phyloP scores from a whole-genome alignment of 1,139 yeast species.

The Entelexis paramagnoliae region DNA sequence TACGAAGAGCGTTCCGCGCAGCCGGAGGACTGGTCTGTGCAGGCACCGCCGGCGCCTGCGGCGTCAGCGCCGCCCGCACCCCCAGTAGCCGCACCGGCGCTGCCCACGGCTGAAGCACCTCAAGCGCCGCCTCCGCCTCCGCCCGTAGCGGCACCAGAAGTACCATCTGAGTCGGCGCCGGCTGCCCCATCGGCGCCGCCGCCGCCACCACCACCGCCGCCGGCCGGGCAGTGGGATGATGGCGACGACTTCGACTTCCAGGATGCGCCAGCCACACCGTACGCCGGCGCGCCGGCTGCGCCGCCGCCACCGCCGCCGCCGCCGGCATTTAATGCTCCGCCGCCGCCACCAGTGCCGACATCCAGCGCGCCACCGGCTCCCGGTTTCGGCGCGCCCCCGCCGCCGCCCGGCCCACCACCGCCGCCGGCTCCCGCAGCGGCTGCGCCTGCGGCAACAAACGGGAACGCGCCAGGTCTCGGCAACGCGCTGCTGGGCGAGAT shows the following conservation, averaged over 20 bases:
- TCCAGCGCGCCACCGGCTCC: too few species aligned
- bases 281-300: conserved; percentile 6
- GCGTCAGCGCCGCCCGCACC: conserved; percentile 8
- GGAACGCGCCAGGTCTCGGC: conserved; percentile 26
- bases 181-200: conserved; percentile 20
- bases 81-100: conserved; percentile 21
- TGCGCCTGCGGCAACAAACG: conserved; percentile 27
- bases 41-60: background rate
- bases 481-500: conserved; percentile 43
- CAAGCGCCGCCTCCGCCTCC: background rate
- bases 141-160: background rate
- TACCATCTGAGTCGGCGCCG: conserved; percentile 14
- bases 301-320: conserved; percentile 24
- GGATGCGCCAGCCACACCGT: conserved; percentile 16
- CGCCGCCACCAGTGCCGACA: conserved; percentile 26
- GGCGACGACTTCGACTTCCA: conserved; percentile 16
- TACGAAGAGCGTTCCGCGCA: too few species aligned
- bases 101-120: too few species aligned
- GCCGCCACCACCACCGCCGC: background rate
- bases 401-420: conserved; percentile 20
- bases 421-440: conserved; percentile 25
- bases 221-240: background rate
- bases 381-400: conserved; percentile 17
- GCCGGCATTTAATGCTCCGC: conserved; percentile 26
- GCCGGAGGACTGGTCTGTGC: background rate